Percentiles rank a stretch among this genome's conserved stretches.
These are phyloP conservation scores for Trypanosoma scelopori DNA, from an alignment of 208 protist species.

Conservation along the genomic window DNA sequence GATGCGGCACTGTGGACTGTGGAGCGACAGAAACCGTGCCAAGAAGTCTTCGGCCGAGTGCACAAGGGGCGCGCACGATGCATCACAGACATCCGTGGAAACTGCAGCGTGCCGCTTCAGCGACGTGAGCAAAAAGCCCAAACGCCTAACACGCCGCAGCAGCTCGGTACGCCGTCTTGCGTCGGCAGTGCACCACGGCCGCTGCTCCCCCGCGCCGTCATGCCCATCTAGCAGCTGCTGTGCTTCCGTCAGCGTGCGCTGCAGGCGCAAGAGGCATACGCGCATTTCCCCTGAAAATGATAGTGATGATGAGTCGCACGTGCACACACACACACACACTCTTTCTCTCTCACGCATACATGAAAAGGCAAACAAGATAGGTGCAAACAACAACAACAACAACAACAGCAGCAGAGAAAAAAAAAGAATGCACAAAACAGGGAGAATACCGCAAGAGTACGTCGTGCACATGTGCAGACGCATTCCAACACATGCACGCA, in stretches of 20 bases:
- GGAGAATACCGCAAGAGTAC: too few species aligned
- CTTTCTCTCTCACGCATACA: too few species aligned
- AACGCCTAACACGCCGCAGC: slow-evolving; percentile 8
- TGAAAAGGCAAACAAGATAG: slow-evolving; percentile 22
- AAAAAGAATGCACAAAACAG: too few species aligned
- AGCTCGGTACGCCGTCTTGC: background rate
- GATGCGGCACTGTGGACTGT: background rate
- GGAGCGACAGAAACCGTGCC: background rate
- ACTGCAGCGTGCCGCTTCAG: background rate
- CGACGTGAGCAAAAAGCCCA: slow-evolving; percentile 20
- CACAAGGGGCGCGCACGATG: background rate
- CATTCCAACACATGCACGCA: too few species aligned
- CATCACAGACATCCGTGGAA: background rate
- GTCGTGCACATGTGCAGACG: too few species aligned
- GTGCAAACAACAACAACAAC: background rate
- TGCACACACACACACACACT: background rate
- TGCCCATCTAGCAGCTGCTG: background rate
- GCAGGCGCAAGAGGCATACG: slow-evolving; percentile 4
- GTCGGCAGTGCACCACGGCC: background rate
- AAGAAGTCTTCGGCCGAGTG: slow-evolving; percentile 10
- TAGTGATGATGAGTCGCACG: background rate
- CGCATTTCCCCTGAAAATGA: slow-evolving; percentile 1
- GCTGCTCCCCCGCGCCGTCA: background rate
- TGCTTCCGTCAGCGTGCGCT: slow-evolving; percentile 6
- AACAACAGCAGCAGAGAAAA: background rate